Evolutionary conservation across 2,329 filamentous ascomycete genomes (phyloP).

Genomic region (Trichoderma sp.): DNA sequence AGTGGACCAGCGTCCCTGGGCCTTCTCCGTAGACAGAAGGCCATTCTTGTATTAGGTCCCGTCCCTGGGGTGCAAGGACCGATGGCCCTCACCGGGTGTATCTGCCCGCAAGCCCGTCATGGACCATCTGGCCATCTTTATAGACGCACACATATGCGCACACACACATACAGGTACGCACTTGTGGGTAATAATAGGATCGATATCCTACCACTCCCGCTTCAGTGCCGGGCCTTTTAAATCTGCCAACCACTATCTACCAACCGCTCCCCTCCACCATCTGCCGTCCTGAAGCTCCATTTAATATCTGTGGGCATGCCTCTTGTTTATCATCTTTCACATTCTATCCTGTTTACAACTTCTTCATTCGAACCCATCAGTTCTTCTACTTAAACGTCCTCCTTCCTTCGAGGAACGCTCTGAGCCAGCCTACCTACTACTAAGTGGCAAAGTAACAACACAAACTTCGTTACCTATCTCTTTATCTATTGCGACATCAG

Average conservation of each 20-base stretch:
- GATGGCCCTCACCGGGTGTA: slow-evolving; percentile 18
- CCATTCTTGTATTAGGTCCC: slow-evolving; percentile 31
- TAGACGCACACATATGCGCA: slow-evolving; percentile 3
- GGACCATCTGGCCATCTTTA: slow-evolving; percentile 10
- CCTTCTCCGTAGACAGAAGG: slow-evolving; percentile 19
- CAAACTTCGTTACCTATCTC: neutral
- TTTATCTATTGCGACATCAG: neutral
- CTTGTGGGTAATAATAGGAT: slow-evolving; percentile 20
- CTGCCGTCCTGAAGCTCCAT: slow-evolving; percentile 44
- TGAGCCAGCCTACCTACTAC: neutral
- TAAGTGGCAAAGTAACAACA: slow-evolving; percentile 1
- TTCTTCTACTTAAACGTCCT: neutral
- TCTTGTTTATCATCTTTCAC: slow-evolving; percentile 37
- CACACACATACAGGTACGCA: neutral
- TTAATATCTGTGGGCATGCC: slow-evolving; percentile 41
- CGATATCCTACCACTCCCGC: slow-evolving; percentile 42
- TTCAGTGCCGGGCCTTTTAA: slow-evolving; percentile 50
- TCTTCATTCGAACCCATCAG: neutral
- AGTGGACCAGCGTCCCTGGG: slow-evolving; percentile 18
- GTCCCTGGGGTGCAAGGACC: slow-evolving; percentile 39
- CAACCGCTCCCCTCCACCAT: slow-evolving; percentile 46
- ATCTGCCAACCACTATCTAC: slow-evolving; percentile 36
- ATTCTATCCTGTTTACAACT: neutral
- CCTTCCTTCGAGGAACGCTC: neutral
- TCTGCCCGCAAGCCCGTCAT: slow-evolving; percentile 8